Percentiles rank a stretch among this genome's conserved stretches.
These are phyloP conservation scores for Chlamydomonas applanata DNA, from an alignment of 139 green algal genomes.

Conservation along the genomic window DNA sequence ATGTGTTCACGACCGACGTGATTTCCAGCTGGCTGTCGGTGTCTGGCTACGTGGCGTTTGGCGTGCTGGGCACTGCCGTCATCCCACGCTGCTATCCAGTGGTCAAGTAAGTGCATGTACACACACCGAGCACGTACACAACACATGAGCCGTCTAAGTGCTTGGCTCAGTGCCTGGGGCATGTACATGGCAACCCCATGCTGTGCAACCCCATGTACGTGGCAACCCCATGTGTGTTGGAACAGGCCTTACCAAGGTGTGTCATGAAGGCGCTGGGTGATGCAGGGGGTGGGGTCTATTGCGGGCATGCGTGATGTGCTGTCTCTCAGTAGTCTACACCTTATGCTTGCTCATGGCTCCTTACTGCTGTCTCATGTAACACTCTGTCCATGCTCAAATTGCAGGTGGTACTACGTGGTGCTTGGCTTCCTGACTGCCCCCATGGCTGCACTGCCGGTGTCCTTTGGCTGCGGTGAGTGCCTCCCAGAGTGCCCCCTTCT, in stretches of 20 bases:
- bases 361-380: background rate
- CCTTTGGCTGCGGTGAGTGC: slow-evolving; percentile 36
- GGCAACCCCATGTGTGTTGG: too few relatives aligned
- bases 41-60: background rate
- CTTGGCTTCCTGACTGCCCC: slow-evolving; percentile 32
- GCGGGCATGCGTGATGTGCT: too few relatives aligned
- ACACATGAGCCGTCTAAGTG: too few relatives aligned
- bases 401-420: slow-evolving; percentile 49
- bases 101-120: slow-evolving; percentile 9
- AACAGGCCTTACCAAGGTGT: too few relatives aligned
- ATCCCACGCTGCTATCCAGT: slow-evolving; percentile 9
- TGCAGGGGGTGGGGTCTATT: too few relatives aligned
- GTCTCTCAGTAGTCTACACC: slow-evolving; percentile 8
- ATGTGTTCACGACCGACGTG: slow-evolving; percentile 5
- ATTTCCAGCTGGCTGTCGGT: background rate
- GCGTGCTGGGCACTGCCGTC: slow-evolving; percentile 5
- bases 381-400: background rate
- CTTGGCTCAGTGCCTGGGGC: too few relatives aligned
- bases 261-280: too few relatives aligned
- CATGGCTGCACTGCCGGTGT: slow-evolving; percentile 40
- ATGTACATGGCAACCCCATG: too few relatives aligned
- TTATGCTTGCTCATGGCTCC: slow-evolving; percentile 24
- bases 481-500: too few relatives aligned
- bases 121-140: too few relatives aligned
- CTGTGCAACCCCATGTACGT: too few relatives aligned